These are phyloP conservation scores for Globisporangium irregulare DNA, from an alignment of 352 stramenopile species.

Conservation along the genomic window DNA sequence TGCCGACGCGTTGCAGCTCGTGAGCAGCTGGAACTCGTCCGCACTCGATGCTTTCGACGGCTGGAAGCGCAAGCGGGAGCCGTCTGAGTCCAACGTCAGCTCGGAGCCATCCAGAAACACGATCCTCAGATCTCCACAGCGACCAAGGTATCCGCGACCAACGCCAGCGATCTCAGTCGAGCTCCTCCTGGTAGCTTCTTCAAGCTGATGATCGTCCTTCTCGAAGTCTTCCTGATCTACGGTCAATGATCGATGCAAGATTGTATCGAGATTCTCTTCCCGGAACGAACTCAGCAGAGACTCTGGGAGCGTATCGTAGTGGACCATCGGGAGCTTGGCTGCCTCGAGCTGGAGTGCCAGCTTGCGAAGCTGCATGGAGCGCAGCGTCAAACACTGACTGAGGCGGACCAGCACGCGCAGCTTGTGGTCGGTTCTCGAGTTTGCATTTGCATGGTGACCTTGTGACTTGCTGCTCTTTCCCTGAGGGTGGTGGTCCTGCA, in stretches of 20 bases:
- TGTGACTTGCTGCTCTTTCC: background rate
- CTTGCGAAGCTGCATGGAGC: slow-evolving; percentile 45
- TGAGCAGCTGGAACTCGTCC: slow-evolving; percentile 43
- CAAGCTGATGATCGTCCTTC: background rate
- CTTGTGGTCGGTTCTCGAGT: slow-evolving; percentile 1
- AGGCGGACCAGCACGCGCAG: slow-evolving; percentile 35
- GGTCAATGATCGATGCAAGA: slow-evolving; percentile 14
- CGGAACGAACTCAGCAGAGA: slow-evolving; percentile 42
- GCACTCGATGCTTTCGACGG: slow-evolving; percentile 16
- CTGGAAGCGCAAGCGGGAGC: slow-evolving; percentile 39
- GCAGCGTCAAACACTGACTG: slow-evolving; percentile 52
- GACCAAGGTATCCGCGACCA: slow-evolving; percentile 36
- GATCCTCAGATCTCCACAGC: slow-evolving; percentile 37
- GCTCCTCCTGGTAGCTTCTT: slow-evolving; percentile 13
- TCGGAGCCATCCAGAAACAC: slow-evolving; percentile 42
- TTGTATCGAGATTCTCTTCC: slow-evolving; percentile 14
- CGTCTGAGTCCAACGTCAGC: slow-evolving; percentile 42
- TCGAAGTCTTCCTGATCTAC: background rate
- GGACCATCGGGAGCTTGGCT: slow-evolving; percentile 40
- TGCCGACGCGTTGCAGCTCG: slow-evolving; percentile 25
- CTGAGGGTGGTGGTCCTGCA: background rate
- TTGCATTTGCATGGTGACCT: background rate
- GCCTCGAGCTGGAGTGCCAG: slow-evolving; percentile 34
- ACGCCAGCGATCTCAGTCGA: slow-evolving; percentile 36
- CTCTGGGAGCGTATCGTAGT: slow-evolving; percentile 49